phyloP scores from a whole-genome alignment of 345 rosid species.

The Arabidopsis suecica region DNA sequence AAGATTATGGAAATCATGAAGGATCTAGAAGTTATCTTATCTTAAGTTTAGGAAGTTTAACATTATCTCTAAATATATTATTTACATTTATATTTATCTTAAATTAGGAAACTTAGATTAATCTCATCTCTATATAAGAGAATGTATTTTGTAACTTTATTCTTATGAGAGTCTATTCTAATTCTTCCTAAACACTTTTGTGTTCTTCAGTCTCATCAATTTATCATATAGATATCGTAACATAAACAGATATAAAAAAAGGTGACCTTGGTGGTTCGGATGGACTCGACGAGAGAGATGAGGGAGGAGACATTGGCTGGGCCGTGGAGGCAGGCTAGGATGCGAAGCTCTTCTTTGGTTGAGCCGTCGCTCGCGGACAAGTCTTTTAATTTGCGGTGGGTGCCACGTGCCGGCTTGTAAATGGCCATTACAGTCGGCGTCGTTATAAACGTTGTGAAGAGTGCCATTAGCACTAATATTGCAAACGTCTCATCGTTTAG shows the following conservation, averaged over 20 bases:
- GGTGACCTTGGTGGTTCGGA: slow-evolving; percentile 57
- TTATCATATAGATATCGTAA: too few relatives aligned
- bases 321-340: slow-evolving; percentile 75
- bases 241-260: neutral
- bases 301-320: slow-evolving; percentile 68
- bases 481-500: slow-evolving; percentile 80
- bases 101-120: too few relatives aligned
- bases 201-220: too few relatives aligned
- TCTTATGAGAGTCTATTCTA: too few relatives aligned
- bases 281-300: slow-evolving; percentile 68
- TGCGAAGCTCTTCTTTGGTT: slow-evolving; percentile 57
- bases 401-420: slow-evolving; percentile 64
- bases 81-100: too few relatives aligned
- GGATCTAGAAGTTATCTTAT: too few relatives aligned
- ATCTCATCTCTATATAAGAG: too few relatives aligned
- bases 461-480: slow-evolving; percentile 80
- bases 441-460: slow-evolving; percentile 86
- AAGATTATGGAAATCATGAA: too few relatives aligned
- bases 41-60: too few relatives aligned
- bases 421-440: slow-evolving; percentile 77
- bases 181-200: too few relatives aligned
- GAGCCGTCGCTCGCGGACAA: slow-evolving; percentile 46
- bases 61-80: too few relatives aligned
- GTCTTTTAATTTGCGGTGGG: slow-evolving; percentile 61
- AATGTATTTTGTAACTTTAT: too few relatives aligned